Evolutionary conservation across 2,329 filamentous ascomycete species (phyloP).

Genomic region (Cladosporium sp.): DNA sequence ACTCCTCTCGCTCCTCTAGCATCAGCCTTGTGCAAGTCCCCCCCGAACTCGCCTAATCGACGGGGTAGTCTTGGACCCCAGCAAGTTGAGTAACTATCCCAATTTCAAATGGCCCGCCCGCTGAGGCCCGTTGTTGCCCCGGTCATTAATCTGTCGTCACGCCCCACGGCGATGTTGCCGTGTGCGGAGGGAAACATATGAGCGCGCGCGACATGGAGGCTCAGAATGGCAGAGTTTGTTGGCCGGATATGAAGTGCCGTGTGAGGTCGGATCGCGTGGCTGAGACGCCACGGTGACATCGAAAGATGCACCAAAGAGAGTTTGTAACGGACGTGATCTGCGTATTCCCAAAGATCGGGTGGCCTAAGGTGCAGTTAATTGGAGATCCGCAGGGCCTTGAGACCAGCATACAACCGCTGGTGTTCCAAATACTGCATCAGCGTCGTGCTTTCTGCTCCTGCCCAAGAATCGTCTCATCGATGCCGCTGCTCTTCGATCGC

Average conservation of each 20-base stretch:
- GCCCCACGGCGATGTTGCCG: slow-evolving; percentile 6
- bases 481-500: background rate
- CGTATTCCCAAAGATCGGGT: background rate
- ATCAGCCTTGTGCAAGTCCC: slow-evolving; percentile 7
- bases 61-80: background rate
- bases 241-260: background rate
- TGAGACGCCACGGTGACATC: slow-evolving; percentile 2
- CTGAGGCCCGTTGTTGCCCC: slow-evolving; percentile 2
- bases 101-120: slow-evolving; percentile 3
- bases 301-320: slow-evolving; percentile 3
- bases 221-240: background rate
- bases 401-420: too few relatives aligned
- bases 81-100: slow-evolving; percentile 2
- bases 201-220: background rate
- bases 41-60: background rate
- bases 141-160: slow-evolving; percentile 3
- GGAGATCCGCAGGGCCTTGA: slow-evolving; percentile 8
- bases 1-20: background rate
- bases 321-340: slow-evolving; percentile 6
- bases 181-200: background rate
- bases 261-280: slow-evolving; percentile 4
- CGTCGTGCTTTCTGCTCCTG: background rate
- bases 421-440: too few relatives aligned
- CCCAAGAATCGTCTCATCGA: background rate
- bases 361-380: slow-evolving; percentile 2